Evolutionary conservation across 1,284 basidiomycete species (phyloP).

Genomic region (Puccinia hordei): DNA sequence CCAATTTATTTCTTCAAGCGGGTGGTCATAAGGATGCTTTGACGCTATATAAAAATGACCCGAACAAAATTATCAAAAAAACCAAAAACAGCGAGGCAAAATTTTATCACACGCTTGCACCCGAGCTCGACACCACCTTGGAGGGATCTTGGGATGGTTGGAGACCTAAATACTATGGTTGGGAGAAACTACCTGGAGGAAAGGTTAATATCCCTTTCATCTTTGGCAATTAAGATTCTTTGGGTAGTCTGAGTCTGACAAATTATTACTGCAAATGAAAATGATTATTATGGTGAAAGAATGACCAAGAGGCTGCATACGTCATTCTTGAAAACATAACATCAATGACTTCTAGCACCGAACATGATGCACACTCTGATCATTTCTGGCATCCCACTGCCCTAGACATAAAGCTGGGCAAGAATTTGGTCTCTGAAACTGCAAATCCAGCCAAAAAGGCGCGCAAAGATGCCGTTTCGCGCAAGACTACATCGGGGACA

Average conservation of each 20-base stretch:
- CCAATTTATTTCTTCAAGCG: background rate
- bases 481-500: constrained; percentile 4
- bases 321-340: background rate
- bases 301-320: background rate
- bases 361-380: background rate
- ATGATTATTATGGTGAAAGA: background rate
- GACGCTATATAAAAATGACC: background rate
- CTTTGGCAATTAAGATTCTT: background rate
- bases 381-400: constrained; percentile 6
- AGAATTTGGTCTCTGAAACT: background rate
- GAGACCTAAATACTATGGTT: background rate
- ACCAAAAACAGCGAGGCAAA: background rate
- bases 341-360: background rate
- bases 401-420: constrained; percentile 4
- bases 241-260: background rate
- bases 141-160: background rate
- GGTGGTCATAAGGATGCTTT: background rate
- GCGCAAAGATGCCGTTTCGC: background rate
- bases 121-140: background rate
- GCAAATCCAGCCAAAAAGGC: background rate
- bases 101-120: background rate
- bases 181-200: background rate
- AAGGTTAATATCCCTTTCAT: background rate
- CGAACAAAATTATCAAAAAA: background rate
- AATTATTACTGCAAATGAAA: background rate